phyloP scores from a whole-genome alignment of 306 rosid genomes.

The Cucurbita moschata region DNA sequence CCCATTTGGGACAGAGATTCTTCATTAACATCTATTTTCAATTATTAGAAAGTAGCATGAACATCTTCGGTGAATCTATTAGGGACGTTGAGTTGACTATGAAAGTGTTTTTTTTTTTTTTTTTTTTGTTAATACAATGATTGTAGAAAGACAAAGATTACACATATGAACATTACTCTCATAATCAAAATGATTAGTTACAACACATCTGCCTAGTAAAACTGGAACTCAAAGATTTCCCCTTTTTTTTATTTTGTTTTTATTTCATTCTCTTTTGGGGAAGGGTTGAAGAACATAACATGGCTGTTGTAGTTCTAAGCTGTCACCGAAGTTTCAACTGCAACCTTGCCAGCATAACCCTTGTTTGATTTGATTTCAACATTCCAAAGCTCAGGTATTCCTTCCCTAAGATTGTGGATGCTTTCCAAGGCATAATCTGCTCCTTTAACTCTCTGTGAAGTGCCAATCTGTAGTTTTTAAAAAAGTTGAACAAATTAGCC shows the following conservation, averaged over 20 bases:
- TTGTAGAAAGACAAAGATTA: background rate
- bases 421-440: conserved; percentile 93
- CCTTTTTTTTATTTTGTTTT: background rate
- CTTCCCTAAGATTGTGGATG: conserved; percentile 88
- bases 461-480: conserved; percentile 46
- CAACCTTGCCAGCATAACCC: conserved; percentile 46
- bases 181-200: conserved; percentile 5
- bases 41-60: background rate
- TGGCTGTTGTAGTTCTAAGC: conserved; percentile 25
- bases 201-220: conserved; percentile 2
- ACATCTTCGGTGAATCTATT: background rate
- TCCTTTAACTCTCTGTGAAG: conserved; percentile 67
- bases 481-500: conserved; percentile 1
- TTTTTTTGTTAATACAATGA: background rate
- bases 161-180: background rate
- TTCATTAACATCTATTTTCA: background rate
- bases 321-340: conserved; percentile 79
- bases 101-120: no score
- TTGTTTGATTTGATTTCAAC: conserved; percentile 50
- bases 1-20: background rate
- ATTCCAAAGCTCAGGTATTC: conserved; percentile 81
- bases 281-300: background rate
- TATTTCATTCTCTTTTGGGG: background rate
- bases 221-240: background rate
- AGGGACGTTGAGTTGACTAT: no score